Base-by-base conservation (phyloP, 2,329 filamentous ascomycete species). In the Penicillium sp. region DNA sequence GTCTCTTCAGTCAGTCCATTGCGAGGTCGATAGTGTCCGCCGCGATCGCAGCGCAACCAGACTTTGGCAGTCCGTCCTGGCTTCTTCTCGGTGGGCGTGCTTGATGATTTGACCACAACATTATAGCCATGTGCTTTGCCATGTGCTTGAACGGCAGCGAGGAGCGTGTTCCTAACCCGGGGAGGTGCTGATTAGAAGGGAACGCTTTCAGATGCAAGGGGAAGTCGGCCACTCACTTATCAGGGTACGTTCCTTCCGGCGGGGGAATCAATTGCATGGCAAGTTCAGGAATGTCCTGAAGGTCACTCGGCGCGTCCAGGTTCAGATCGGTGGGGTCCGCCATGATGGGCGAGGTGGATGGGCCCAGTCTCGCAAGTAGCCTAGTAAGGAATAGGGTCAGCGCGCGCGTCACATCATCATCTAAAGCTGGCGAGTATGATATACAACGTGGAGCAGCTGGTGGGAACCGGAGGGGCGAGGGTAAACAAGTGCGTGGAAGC, bases 1-100 rank as follows among this genome's bases (percentile, higher is more conserved):
- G 73, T 76, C 59, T 75, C 74, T 57, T 76, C 74, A 23, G 74
- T 76, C 13, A 76, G 70, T 6, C 74, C 74, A 51, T 76, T 76
- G 10, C 74, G 68, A 4, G 74, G 73, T 33, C 74, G 72, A 59
- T 76, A 76, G 45, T 75, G 72, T 15, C 74, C 74, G 38, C 74
- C 74, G 23, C 73, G 72, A 59, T 76, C 74, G 62, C 74, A 76
- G 44, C 74, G 70, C 53, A 76, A 59, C 74, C 74, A 76, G 8
- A 76, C 68, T 45, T 76, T 76, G 33, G 73, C 73, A 2, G 72
- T 74, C 10, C 74, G 70, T 28, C 73, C 72, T 6, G 74, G 73
- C 46, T 76, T 76, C 59, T 75, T 75, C 50, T 75, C 72, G 6
- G 72, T 76, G 6, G 74, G 73, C 1, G 70, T 75, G 53, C 73